These are phyloP conservation scores for Pseudogymnoascus sp. DNA, from an alignment of 2,329 filamentous ascomycete genomes.

Conservation along the genomic window DNA sequence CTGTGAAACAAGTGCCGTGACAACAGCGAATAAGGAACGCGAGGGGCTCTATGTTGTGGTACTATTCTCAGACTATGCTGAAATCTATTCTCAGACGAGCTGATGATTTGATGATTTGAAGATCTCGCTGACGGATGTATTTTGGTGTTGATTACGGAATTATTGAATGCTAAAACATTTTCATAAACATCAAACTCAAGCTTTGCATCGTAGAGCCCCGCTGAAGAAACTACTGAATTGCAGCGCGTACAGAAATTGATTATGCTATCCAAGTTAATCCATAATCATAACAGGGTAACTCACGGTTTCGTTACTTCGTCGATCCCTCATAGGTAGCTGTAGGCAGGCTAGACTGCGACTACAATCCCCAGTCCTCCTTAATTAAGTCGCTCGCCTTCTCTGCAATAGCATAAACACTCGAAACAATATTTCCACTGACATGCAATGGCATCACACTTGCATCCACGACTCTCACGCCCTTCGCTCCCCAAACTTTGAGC, in stretches of 20 bases:
- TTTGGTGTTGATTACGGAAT: background rate
- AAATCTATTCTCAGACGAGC: slow-evolving; percentile 1
- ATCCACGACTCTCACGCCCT: slow-evolving; percentile 68
- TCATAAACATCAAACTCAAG: background rate
- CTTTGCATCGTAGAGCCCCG: background rate
- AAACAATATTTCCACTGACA: slow-evolving; percentile 75
- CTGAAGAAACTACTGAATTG: background rate
- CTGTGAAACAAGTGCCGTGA: slow-evolving; percentile 6
- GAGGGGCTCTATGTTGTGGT: background rate
- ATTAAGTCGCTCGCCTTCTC: slow-evolving; percentile 77
- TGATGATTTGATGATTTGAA: background rate
- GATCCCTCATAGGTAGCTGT: too few species aligned
- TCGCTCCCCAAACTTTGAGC: slow-evolving; percentile 61
- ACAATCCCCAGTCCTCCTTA: slow-evolving; percentile 15
- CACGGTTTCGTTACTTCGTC: too few species aligned
- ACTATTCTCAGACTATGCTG: background rate
- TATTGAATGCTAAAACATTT: slow-evolving; percentile 1
- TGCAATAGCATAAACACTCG: slow-evolving; percentile 74
- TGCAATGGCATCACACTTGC: slow-evolving; percentile 80
- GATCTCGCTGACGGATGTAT: background rate
- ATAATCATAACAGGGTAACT: background rate
- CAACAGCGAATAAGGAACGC: background rate
- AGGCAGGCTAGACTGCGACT: background rate
- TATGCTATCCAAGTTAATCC: background rate
- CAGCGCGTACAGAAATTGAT: background rate